Conservation (phyloP, 768 basidiomycete genomes). For the Cubamyces sp. region DNA sequence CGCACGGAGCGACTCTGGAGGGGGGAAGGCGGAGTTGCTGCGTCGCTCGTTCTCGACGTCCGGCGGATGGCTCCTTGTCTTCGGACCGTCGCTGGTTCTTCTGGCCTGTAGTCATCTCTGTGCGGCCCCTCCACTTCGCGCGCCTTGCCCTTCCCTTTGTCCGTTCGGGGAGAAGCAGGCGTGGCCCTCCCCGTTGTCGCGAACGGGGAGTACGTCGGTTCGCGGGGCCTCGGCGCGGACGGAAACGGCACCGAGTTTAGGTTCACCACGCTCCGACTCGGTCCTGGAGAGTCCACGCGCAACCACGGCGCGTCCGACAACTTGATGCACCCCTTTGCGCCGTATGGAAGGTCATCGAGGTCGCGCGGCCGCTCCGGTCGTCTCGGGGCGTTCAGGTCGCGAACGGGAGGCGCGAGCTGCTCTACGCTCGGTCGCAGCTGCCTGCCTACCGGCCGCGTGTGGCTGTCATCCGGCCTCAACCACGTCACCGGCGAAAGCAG, state of each 20-base stretch:
- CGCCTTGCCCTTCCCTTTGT: neutral
- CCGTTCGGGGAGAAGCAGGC: neutral
- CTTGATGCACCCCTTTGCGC: conserved; percentile 13
- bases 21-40: neutral
- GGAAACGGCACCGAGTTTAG: neutral
- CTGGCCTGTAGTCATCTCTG: neutral
- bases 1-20: conserved; percentile 6
- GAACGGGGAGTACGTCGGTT: neutral
- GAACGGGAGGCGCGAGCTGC: neutral
- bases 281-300: neutral
- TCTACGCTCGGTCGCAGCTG: conserved; percentile 1
- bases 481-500: neutral
- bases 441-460: neutral
- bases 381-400: conserved; percentile 9
- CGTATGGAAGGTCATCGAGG: conserved; percentile 16
- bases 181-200: neutral
- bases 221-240: neutral
- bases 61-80: conserved; percentile 17
- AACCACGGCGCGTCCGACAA: neutral
- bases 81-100: conserved; percentile 7
- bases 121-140: neutral
- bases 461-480: neutral
- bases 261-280: neutral
- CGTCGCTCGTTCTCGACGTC: conserved; percentile 11
- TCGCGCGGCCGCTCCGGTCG: conserved; percentile 18